Base-by-base conservation (phyloP, 306 rosid species). In the Dryas drummondii region DNA sequence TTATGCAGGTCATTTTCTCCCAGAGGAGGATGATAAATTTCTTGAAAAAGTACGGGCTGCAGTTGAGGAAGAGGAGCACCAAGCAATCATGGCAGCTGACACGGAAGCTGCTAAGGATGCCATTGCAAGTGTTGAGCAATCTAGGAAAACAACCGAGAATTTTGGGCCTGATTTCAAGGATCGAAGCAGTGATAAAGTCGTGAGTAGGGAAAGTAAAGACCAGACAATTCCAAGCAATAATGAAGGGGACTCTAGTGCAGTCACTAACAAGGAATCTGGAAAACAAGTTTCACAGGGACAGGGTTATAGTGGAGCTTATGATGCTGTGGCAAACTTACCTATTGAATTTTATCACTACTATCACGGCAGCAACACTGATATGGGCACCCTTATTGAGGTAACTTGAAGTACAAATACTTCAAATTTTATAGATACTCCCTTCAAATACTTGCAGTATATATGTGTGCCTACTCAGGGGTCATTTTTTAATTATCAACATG, bases 281-380 rank as follows among this genome's bases (percentile, higher is more conserved):
- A 80, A 80, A 81, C 68, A 79, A 74, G 69, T 40, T 55, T 77
- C 70, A 37, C 89, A 85, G 11, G 84, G 79, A 69, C 91, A 86
- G 66, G 89, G 78, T 69, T 44, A 26, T 73, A 72, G 73, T 11
- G 82, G 86, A 74, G 82, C 89, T 72, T 87, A 88, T 70, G 94
- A 94, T 77, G 83, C 87, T 63, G 76, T 86, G 68, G 87, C 89
- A 42, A 94, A 87, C 81, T 79, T 91, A 60, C 97, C 98, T 0
- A 82, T 94, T 59, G 97, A 94, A 84, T 91, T 94, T 82, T 94
- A 91, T 84, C 98, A 91, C 85, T 94, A 94, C 78, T 94, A 94
- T 82, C 90, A 91, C 70, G 97, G 97, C 32, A 90, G 96, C 84
- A 91, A 86, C 87, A 78, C 82, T 14, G 98, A 94, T 74, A 87